Evolutionary conservation across 2,329 filamentous ascomycete genomes (phyloP), one percentile per base, ranked within the genome.

Genomic region (Truncatella angustata): DNA sequence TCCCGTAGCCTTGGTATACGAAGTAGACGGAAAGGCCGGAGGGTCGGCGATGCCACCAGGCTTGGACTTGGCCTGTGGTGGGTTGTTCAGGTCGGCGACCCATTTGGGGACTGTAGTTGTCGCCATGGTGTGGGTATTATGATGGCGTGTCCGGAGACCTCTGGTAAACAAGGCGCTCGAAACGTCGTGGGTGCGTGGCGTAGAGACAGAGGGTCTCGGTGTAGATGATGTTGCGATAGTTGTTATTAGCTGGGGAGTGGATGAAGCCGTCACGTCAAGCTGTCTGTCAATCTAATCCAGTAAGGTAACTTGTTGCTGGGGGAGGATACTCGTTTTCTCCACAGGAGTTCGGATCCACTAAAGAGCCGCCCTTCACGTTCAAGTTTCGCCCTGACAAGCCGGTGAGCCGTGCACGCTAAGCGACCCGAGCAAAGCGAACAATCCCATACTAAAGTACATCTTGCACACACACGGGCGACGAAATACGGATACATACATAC

Each of bases 21-120:
- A n/a, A n/a, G n/a, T n/a, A n/a, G 70, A 72, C 26, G 84, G 84
- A 76, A 86, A 97, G 66, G 94, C 93, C 50, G 90, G 90, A 46
- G 94, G 94, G 69, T 99, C 92, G 53, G 87, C 79, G 60, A 97
- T 85, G 66, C 79, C 81, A 61, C 75, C 66, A 47, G 81, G 78
- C 72, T 90, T 91, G 48, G 85, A 71, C 68, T 84, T 88, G 47
- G 82, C 67, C 21, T 81, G 68, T 21, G 90, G 84, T 28, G 90
- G 82, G 40, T 82, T 82, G 66, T 86, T 86, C 60, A 97, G 81
- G 64, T 95, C 86, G 58, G 86, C 72, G 30, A 93, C 90, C 94
- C 94, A 99, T 78, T 81, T 77, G 30, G 92, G 92, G 74, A 78
- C 36, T 74, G 73, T 39, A 68, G 68, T 54, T 52, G 65, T 60